Evolutionary conservation across 306 rosid genomes (phyloP).

Genomic region (Quercus bicolor): DNA sequence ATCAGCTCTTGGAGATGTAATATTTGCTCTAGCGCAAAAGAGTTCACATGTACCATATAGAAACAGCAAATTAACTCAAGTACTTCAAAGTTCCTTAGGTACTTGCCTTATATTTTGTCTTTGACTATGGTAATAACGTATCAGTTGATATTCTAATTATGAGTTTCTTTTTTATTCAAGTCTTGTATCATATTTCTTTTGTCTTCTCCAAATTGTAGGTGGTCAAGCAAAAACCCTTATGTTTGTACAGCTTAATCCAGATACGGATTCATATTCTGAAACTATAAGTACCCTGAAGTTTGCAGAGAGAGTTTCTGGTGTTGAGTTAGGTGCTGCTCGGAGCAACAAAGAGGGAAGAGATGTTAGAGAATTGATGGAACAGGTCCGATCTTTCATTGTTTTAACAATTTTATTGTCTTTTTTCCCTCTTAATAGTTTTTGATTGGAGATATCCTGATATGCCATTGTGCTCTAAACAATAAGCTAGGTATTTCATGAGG

Average conservation of each 20-base stretch:
- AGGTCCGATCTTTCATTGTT: conserved; percentile 43
- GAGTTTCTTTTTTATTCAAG: conserved; percentile 8
- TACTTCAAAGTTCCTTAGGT: conserved; percentile 98
- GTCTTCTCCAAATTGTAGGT: conserved; percentile 45
- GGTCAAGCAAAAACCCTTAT: conserved; percentile 99
- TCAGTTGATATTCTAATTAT: neutral
- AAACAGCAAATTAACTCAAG: conserved; percentile 98
- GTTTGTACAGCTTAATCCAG: conserved; percentile 98
- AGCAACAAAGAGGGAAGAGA: conserved; percentile 98
- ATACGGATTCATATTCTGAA: conserved; percentile 81
- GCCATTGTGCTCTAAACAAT: neutral
- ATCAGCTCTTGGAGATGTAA: conserved; percentile 98
- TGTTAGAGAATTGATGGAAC: conserved; percentile 92
- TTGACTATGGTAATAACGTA: conserved; percentile 1
- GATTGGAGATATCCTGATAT: neutral
- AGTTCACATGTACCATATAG: conserved; percentile 85
- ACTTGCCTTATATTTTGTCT: conserved; percentile 15
- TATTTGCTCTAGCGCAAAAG: conserved; percentile 93
- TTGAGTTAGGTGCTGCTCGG: conserved; percentile 94
- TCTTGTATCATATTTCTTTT: conserved; percentile 11
- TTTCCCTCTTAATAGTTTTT: neutral
- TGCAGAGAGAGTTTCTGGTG: conserved; percentile 99
- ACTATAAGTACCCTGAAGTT: conserved; percentile 92
- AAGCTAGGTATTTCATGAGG: neutral
- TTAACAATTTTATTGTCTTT: conserved; percentile 1